Conservation (phyloP, 805 yeast species). For the Brettanomyces custersianus region DNA sequence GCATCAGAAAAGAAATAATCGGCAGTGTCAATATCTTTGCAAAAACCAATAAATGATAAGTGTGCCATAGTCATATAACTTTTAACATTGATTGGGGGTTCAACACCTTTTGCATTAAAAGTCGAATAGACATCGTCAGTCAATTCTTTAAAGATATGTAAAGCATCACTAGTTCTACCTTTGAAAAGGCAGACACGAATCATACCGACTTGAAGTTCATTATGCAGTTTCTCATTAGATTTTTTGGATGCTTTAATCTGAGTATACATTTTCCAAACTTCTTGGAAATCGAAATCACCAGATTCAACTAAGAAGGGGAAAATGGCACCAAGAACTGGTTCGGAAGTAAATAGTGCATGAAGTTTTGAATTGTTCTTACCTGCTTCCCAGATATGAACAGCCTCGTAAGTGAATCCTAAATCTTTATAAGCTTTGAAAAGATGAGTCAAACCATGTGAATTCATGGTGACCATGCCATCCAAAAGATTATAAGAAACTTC, state of each 20-base stretch:
- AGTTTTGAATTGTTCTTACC: slow-evolving; percentile 38
- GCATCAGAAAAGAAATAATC: slow-evolving; percentile 70
- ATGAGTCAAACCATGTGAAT: slow-evolving; percentile 49
- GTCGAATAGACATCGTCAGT: slow-evolving; percentile 39
- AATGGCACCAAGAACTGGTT: slow-evolving; percentile 59
- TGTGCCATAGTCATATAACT: slow-evolving; percentile 65
- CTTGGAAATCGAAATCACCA: slow-evolving; percentile 52
- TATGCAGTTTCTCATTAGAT: slow-evolving; percentile 24
- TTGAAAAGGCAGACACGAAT: slow-evolving; percentile 64
- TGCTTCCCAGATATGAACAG: slow-evolving; percentile 61
- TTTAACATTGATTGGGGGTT: slow-evolving; percentile 30
- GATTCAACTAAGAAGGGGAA: slow-evolving; percentile 57
- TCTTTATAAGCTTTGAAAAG: slow-evolving; percentile 52
- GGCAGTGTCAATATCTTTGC: slow-evolving; percentile 64
- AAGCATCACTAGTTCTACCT: slow-evolving; percentile 56
- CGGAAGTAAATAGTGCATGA: slow-evolving; percentile 43
- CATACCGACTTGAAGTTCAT: slow-evolving; percentile 58
- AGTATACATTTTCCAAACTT: slow-evolving; percentile 48
- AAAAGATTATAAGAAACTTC: slow-evolving; percentile 43
- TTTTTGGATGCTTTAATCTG: slow-evolving; percentile 25
- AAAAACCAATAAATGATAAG: slow-evolving; percentile 67
- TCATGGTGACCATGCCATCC: slow-evolving; percentile 32
- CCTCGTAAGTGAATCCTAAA: slow-evolving; percentile 51
- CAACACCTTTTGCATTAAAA: slow-evolving; percentile 20
- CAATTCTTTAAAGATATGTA: slow-evolving; percentile 52